Evolutionary conservation across 2,329 filamentous ascomycete species (phyloP), one percentile per base, ranked within the genome.

Genomic region (Pezicula neosporulosa): DNA sequence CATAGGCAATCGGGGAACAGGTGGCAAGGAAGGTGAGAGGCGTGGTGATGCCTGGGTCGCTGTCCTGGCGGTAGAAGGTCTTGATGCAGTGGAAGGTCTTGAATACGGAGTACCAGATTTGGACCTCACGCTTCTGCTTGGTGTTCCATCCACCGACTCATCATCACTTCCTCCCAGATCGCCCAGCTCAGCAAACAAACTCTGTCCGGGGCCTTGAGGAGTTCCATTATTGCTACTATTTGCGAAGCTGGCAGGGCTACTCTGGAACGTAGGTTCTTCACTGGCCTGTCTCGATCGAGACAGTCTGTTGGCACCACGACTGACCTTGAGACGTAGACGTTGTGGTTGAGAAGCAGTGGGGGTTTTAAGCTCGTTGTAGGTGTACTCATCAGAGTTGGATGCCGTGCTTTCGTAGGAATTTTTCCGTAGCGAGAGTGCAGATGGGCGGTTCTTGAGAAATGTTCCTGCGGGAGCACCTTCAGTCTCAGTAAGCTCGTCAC

Each of bases 121-220:
- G 16, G 74, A 73, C 37, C 66, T 69, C 72, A 76, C 55, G 10
- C 44, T 53, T 41, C 75, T 74, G 56, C 76, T 80, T 24, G 82
- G 82, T 28, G 81, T 85, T 24, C 72, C 77, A 16, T 74, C 75
- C 27, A 71, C 64, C 52, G 70, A 75, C 49, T 87, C 85, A 55
- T 90, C 88, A 56, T 90, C 89, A 59, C 87, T 86, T 57, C 65
- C 75, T 51, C 83, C 83, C 55, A 97, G 74, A 58, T 90, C 89
- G 48, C 88, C 90, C 39, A 99, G 79, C 69, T 99, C 94, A 38
- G 91, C 91, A 66, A 94, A 96, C 47, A 99, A 76, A 63, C 88
- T 97, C 73, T 96, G 89, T 15, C 82, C 80, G 16, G 63, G 70
- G 41, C 70, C 68, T 51, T 78, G 72, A 9, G 81, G 74, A 3